Evolutionary conservation across 805 yeast species (phyloP), one percentile per base, ranked within the genome.

Genomic region (Pichia scutulata): DNA sequence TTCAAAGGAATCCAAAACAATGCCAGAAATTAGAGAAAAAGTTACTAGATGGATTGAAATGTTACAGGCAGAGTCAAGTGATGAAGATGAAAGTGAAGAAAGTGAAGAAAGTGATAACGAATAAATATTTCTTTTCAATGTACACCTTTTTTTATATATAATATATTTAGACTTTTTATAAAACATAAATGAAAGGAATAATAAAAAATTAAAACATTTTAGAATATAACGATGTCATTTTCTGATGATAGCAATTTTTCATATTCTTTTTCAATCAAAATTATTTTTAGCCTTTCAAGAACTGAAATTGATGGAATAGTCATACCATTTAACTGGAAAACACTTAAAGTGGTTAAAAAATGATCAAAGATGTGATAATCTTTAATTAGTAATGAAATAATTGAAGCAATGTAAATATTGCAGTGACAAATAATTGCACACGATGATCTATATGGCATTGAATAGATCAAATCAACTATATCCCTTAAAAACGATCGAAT

Each of bases 31-130:
- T 19, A 76, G 84, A 51, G 71, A 63, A 26, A 72, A 79, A 56
- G 81, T 88, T 2, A 77, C 70, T 9, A 84, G 82, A 65, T 92
- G 92, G 82, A 75, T 92, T 21, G 86, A 82, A 19, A 90, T 97
- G 97, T 75, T 92, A 52, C 77, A 77, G 59, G 86, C 82, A 44
- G 97, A 59, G 23, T 52, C 52, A n/a, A 50, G 49, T 37, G 59
- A 55, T 22, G 54, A 50, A 30, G 55, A 46, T 14, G 49, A 43
- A 18, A 49, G 54, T 22, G 56, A 51, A 9, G 55, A 52, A 12
- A 56, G 54, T 6, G 41, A 33, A 1, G 46, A 51, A 22, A 46
- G 28, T 22, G 43, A 36, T 14, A 12, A 39, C 16, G 19, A 44
- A 33, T 33, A 44, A 12, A 22, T 22, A 21, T 33, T 14, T 9